Percentiles rank a stretch among this genome's conserved stretches.
These are phyloP conservation scores for Daedalea quercina DNA, from an alignment of 768 basidiomycete species.

Conservation along the genomic window DNA sequence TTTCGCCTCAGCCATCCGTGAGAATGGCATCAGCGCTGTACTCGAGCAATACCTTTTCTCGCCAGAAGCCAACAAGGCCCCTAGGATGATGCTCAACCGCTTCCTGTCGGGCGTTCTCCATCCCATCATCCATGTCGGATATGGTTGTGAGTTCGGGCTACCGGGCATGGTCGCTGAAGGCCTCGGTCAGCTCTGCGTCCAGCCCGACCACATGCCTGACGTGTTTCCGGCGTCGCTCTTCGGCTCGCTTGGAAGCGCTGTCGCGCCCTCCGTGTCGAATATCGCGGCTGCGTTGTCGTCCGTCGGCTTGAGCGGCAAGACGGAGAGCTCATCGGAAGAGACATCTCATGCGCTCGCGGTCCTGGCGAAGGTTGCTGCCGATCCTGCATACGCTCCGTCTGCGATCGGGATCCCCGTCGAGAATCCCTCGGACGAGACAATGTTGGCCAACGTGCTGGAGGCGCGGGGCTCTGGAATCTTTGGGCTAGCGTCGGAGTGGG, in stretches of 20 bases:
- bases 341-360: slow-evolving; percentile 42
- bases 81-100: slow-evolving; percentile 52
- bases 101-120: slow-evolving; percentile 53
- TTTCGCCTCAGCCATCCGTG: slow-evolving; percentile 36
- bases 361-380: slow-evolving; percentile 46
- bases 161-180: slow-evolving; percentile 60
- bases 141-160: slow-evolving; percentile 55
- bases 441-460: slow-evolving; percentile 10
- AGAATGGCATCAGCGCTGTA: slow-evolving; percentile 34
- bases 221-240: neutral
- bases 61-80: slow-evolving; percentile 18
- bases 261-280: neutral
- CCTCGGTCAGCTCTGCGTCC: slow-evolving; percentile 49
- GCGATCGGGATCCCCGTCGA: slow-evolving; percentile 4
- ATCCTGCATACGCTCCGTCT: slow-evolving; percentile 25
- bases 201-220: slow-evolving; percentile 14
- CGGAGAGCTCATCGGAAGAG: neutral
- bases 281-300: slow-evolving; percentile 5
- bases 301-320: neutral
- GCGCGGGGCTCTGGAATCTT: slow-evolving; percentile 10
- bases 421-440: neutral
- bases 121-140: slow-evolving; percentile 57
- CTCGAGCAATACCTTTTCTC: slow-evolving; percentile 63
- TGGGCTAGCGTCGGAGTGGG: slow-evolving; percentile 17
- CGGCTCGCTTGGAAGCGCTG: neutral